These are phyloP conservation scores for Tricholoma flavovirens DNA, from an alignment of 768 basidiomycete genomes.

Conservation along the genomic window DNA sequence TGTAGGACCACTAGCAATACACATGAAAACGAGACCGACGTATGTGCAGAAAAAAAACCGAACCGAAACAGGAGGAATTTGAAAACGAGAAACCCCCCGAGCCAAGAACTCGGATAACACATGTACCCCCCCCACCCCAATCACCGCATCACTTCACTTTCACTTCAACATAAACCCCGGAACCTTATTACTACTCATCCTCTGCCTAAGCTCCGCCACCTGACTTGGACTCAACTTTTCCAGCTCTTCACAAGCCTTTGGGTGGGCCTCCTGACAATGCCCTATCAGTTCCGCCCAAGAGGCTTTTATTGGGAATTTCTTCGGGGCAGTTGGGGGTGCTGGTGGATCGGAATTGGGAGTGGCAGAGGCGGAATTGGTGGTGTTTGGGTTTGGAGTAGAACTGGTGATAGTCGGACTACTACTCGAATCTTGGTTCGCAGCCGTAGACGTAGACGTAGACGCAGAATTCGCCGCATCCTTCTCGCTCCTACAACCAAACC, in stretches of 20 bases:
- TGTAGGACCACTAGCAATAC: neutral
- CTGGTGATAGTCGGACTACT: no score
- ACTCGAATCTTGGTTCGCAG: neutral
- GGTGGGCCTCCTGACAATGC: slow-evolving; percentile 26
- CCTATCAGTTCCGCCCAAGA: slow-evolving; percentile 26
- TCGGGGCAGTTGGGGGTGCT: neutral
- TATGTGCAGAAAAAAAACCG: no score
- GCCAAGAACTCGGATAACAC: no score
- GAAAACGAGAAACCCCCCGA: no score
- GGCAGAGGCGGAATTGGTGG: neutral
- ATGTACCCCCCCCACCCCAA: no score
- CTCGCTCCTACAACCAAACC: slow-evolving; percentile 4
- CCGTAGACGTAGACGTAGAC: neutral
- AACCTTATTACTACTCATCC: slow-evolving; percentile 14
- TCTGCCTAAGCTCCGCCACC: slow-evolving; percentile 27
- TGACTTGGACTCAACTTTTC: slow-evolving; percentile 25
- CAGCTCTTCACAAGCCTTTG: slow-evolving; percentile 25
- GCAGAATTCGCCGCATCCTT: neutral
- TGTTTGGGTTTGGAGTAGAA: neutral
- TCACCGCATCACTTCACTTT: no score
- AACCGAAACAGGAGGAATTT: no score
- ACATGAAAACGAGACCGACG: neutral
- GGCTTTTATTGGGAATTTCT: slow-evolving; percentile 21
- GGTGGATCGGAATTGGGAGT: neutral
- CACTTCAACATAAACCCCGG: slow-evolving; percentile 6